Percentiles rank a stretch among this genome's conserved stretches.
These are phyloP conservation scores for Fomes fomentarius DNA, from an alignment of 1,284 basidiomycete species.

Conservation along the genomic window DNA sequence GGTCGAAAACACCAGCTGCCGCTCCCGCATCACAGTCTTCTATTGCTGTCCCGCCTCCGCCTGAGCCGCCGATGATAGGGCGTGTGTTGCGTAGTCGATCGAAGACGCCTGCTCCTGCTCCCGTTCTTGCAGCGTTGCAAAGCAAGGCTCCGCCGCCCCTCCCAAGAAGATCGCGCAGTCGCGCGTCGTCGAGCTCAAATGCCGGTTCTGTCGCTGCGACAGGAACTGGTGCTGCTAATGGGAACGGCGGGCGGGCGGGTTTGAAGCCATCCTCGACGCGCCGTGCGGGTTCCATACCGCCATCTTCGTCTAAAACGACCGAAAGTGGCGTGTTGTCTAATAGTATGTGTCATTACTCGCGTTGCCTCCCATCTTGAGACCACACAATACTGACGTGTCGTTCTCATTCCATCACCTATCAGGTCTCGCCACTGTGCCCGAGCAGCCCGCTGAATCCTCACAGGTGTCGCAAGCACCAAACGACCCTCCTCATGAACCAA, in stretches of 20 bases:
- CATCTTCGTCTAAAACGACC: not conserved
- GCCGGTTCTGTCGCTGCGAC: not conserved
- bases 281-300: slow-evolving; percentile 5
- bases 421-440: slow-evolving; percentile 11
- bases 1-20: not conserved
- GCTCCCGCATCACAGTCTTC: not conserved
- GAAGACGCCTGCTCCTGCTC: slow-evolving; percentile 10
- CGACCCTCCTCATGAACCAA: not conserved
- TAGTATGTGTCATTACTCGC: not conserved
- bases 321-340: not conserved
- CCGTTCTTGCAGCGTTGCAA: not conserved
- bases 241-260: not conserved
- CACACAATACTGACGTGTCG: not conserved
- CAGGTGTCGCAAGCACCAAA: not conserved
- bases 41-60: no score
- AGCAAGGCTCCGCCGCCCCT: slow-evolving; percentile 1
- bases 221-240: not conserved
- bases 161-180: slow-evolving; percentile 13
- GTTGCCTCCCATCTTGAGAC: not conserved
- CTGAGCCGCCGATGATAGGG: no score
- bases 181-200: slow-evolving; percentile 1
- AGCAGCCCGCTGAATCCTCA: slow-evolving; percentile 7
- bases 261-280: slow-evolving; percentile 12
- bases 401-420: not conserved
- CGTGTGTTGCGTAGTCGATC: slow-evolving; percentile 19